Evolutionary conservation across 108 stramenopile species (phyloP).

Genomic region (Fragilaria radians): DNA sequence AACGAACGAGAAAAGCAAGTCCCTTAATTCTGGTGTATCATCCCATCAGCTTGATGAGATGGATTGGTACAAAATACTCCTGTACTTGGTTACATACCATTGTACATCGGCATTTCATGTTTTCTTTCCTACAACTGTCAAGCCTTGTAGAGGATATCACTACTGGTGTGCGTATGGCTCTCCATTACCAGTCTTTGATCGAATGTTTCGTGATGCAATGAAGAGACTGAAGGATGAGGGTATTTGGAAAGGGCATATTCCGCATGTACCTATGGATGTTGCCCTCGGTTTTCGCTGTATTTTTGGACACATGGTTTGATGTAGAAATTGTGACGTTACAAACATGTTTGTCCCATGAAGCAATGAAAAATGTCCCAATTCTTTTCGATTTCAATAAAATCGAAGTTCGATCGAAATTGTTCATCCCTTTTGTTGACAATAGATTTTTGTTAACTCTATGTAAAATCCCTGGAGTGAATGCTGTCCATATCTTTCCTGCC

Average conservation of each 20-base stretch:
- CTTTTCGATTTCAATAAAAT: no score
- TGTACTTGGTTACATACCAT: conserved; percentile 80
- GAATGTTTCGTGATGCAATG: conserved; percentile 71
- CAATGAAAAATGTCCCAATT: no score
- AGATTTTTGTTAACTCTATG: no score
- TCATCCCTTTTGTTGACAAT: no score
- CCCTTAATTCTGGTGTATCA: no score
- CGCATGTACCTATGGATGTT: conserved; percentile 69
- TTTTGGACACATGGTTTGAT: conserved; percentile 77
- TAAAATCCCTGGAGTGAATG: no score
- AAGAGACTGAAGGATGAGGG: conserved; percentile 30
- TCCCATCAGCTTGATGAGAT: conserved; percentile 40
- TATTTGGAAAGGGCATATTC: conserved; percentile 23
- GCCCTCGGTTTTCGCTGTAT: conserved; percentile 77
- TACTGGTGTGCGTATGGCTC: conserved; percentile 78
- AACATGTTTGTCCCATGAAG: no score
- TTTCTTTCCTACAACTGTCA: conserved; percentile 50
- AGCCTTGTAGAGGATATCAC: conserved; percentile 82
- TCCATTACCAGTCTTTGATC: conserved; percentile 75
- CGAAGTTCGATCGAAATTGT: no score
- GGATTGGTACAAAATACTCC: conserved; percentile 70
- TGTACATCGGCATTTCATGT: conserved; percentile 70
- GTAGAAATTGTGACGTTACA: no score
- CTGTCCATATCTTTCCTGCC: no score
- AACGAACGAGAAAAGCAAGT: neutral